Conservation (phyloP, 2,329 filamentous ascomycete species). For the Aspergillus ustus region DNA sequence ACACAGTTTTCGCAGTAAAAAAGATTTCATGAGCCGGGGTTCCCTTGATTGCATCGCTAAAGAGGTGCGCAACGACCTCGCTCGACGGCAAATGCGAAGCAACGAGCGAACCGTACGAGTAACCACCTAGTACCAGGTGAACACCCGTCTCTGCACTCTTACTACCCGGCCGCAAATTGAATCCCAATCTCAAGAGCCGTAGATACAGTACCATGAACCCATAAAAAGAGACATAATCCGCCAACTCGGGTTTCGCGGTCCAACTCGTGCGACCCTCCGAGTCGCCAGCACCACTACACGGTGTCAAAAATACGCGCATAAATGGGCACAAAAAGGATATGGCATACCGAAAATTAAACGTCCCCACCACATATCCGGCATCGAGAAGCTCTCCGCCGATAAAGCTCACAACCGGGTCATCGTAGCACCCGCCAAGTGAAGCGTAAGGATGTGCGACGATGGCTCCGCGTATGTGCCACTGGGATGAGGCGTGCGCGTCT, state of each 20-base stretch:
- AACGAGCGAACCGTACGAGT: conserved; percentile 89
- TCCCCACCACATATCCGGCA: conserved; percentile 75
- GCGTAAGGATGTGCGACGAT: conserved; percentile 91
- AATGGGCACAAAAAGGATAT: neutral
- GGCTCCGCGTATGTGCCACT: conserved; percentile 55
- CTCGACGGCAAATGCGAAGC: conserved; percentile 70
- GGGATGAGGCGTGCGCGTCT: conserved; percentile 27
- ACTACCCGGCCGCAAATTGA: neutral
- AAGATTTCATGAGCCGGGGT: conserved; percentile 71
- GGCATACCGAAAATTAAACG: conserved; percentile 85
- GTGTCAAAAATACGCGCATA: conserved; percentile 18
- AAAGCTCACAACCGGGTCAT: conserved; percentile 78
- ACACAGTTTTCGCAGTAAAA: conserved; percentile 70
- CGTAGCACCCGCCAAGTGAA: conserved; percentile 80
- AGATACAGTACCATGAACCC: conserved; percentile 79
- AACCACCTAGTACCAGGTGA: conserved; percentile 70
- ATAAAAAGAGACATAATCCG: conserved; percentile 82
- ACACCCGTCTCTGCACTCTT: conserved; percentile 19
- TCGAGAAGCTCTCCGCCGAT: conserved; percentile 68
- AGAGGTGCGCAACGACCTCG: conserved; percentile 62
- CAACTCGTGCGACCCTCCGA: conserved; percentile 83
- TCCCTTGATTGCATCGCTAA: conserved; percentile 57
- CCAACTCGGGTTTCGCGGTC: conserved; percentile 78
- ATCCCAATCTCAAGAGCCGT: conserved; percentile 55
- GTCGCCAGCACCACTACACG: conserved; percentile 70